Conservation (phyloP, 495 filamentous ascomycete genomes). For the Annulohypoxylon bovei region DNA sequence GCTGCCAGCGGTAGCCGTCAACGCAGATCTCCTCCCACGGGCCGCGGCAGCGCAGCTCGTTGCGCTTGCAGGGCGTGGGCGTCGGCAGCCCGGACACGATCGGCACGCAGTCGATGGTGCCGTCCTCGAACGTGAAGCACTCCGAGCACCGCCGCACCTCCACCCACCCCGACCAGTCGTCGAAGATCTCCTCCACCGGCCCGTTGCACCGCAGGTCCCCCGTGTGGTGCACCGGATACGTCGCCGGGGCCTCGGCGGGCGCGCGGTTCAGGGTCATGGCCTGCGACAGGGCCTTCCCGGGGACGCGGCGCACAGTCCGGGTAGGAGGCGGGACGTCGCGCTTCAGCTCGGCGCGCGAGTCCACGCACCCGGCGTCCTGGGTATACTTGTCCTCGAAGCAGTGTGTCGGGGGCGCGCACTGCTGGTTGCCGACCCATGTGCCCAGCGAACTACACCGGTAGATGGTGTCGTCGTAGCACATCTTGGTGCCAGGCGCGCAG, state of each 20-base stretch:
- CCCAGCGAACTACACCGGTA: not conserved
- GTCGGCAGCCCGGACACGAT: not conserved
- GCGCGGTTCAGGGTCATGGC: not conserved
- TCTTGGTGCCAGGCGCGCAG: not conserved
- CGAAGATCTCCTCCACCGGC: not conserved
- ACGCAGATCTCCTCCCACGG: not conserved
- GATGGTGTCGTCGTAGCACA: constrained; percentile 4
- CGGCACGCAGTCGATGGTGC: not conserved
- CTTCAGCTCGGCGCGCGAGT: not conserved
- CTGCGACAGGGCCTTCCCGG: not conserved
- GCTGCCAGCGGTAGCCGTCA: not conserved
- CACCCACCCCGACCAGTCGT: not conserved
- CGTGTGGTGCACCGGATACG: not conserved
- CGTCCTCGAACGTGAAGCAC: not conserved
- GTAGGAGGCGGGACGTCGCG: not conserved
- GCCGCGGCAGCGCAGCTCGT: not conserved
- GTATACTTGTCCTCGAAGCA: not conserved
- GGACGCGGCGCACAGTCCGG: not conserved
- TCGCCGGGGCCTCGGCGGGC: too few species aligned
- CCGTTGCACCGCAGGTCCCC: constrained; percentile 8
- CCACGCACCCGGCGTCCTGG: not conserved
- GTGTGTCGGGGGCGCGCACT: not conserved
- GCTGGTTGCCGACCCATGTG: not conserved
- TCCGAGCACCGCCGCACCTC: not conserved
- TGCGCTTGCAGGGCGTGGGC: not conserved